Conservation (phyloP, 352 stramenopile genomes). For the Achlya hypogyna region DNA sequence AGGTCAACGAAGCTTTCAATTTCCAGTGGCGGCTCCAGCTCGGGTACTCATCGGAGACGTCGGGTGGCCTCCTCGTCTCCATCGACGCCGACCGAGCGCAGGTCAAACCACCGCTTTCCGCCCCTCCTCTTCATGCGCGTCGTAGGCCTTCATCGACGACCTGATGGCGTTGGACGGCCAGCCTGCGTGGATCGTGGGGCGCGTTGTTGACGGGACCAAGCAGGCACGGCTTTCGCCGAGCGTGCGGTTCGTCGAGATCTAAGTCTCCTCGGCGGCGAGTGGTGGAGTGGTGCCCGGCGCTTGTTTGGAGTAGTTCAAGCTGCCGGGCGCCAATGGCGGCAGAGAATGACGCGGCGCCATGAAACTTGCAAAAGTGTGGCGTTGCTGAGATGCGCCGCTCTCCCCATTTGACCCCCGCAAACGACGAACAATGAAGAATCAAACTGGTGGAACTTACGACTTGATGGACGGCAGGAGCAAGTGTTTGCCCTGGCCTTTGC, state of each 20-base stretch:
- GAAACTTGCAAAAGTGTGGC: neutral
- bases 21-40: slow-evolving; percentile 89
- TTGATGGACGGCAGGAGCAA: neutral
- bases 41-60: slow-evolving; percentile 91
- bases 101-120: neutral
- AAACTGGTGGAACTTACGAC: neutral
- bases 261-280: neutral
- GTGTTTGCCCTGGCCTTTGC: neutral
- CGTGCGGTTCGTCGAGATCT: slow-evolving; percentile 47
- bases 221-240: slow-evolving; percentile 47
- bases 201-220: slow-evolving; percentile 66
- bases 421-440: neutral
- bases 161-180: slow-evolving; percentile 82
- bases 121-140: neutral
- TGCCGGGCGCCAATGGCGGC: neutral
- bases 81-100: slow-evolving; percentile 77
- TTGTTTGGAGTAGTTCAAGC: slow-evolving; percentile 18
- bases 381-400: slow-evolving; percentile 7
- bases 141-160: slow-evolving; percentile 68
- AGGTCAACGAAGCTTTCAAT: slow-evolving; percentile 81
- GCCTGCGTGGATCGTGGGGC: slow-evolving; percentile 89
- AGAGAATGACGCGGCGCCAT: slow-evolving; percentile 9
- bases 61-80: slow-evolving; percentile 88
- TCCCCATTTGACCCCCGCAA: neutral
- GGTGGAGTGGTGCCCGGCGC: neutral